Evolutionary conservation across 1,284 basidiomycete genomes (phyloP).

Genomic region (Apiotrichum veenhuisii): DNA sequence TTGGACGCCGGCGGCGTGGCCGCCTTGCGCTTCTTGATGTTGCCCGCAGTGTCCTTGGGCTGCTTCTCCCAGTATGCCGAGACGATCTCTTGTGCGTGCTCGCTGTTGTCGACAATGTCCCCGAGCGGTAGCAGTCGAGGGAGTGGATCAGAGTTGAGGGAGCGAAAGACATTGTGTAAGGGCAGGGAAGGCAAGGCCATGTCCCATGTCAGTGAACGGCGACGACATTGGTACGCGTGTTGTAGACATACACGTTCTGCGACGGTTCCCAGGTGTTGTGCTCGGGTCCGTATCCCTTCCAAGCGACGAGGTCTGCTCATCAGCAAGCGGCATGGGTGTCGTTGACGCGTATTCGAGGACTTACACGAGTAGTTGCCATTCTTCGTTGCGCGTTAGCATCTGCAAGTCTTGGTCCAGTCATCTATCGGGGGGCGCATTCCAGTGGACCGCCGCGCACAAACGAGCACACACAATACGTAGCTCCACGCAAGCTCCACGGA

Average conservation of each 20-base stretch:
- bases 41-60: conserved; percentile 9
- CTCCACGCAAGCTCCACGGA: no score
- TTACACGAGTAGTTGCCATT: conserved; percentile 21
- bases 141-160: neutral
- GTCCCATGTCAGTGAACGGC: neutral
- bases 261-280: conserved; percentile 49
- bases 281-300: conserved; percentile 48
- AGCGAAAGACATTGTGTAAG: neutral
- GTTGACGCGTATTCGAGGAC: neutral
- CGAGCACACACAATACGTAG: no score
- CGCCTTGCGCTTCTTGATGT: conserved; percentile 24
- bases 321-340: neutral
- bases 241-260: conserved; percentile 39
- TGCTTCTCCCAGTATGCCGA: conserved; percentile 36
- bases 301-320: conserved; percentile 42
- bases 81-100: conserved; percentile 36
- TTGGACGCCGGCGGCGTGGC: conserved; percentile 42
- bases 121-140: neutral
- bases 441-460: no score
- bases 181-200: neutral
- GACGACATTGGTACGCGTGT: neutral
- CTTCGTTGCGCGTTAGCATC: conserved; percentile 7
- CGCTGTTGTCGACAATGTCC: conserved; percentile 15
- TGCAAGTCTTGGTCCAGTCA: no score
- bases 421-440: no score